phyloP scores from a whole-genome alignment of 768 basidiomycete species.

The Pleurotus platypus region DNA sequence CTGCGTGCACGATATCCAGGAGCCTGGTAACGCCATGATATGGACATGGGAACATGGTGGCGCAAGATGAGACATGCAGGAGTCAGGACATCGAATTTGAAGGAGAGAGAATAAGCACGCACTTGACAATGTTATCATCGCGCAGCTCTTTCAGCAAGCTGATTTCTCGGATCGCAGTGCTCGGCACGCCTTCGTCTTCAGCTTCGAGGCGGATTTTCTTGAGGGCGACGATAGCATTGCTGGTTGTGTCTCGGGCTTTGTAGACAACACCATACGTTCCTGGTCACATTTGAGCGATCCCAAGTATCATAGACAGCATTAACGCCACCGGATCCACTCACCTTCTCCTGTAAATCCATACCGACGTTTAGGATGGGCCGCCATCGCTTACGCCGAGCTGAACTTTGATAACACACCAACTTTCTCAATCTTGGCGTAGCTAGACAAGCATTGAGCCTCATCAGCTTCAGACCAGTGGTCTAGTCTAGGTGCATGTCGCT shows the following conservation, averaged over 20 bases:
- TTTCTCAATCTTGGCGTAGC: slow-evolving; percentile 98
- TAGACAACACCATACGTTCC: slow-evolving; percentile 99
- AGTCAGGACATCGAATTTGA: background rate
- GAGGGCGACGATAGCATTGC: slow-evolving; percentile 84
- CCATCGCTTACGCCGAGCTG: background rate
- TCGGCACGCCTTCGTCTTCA: slow-evolving; percentile 98
- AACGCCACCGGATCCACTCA: slow-evolving; percentile 19
- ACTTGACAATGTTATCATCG: slow-evolving; percentile 95
- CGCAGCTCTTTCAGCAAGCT: slow-evolving; percentile 94
- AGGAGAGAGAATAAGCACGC: slow-evolving; percentile 17
- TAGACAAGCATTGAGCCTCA: slow-evolving; percentile 27
- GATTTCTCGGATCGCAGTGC: slow-evolving; percentile 97
- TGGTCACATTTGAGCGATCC: slow-evolving; percentile 25
- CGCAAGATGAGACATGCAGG: slow-evolving; percentile 7
- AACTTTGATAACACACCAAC: slow-evolving; percentile 67
- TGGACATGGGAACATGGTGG: background rate
- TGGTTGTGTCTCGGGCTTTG: slow-evolving; percentile 83
- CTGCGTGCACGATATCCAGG: slow-evolving; percentile 94
- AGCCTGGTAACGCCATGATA: slow-evolving; percentile 48
- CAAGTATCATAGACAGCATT: slow-evolving; percentile 9
- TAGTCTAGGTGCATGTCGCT: slow-evolving; percentile 15
- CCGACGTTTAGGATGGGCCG: background rate
- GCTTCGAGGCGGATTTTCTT: slow-evolving; percentile 99
- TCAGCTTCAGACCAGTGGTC: slow-evolving; percentile 13
- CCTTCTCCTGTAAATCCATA: slow-evolving; percentile 42